A percentile compares a stretch with the other conserved stretches of the same genome.
Conservation (phyloP, 164 flowering plant genomes). For the Chimonanthus salicifolius region DNA sequence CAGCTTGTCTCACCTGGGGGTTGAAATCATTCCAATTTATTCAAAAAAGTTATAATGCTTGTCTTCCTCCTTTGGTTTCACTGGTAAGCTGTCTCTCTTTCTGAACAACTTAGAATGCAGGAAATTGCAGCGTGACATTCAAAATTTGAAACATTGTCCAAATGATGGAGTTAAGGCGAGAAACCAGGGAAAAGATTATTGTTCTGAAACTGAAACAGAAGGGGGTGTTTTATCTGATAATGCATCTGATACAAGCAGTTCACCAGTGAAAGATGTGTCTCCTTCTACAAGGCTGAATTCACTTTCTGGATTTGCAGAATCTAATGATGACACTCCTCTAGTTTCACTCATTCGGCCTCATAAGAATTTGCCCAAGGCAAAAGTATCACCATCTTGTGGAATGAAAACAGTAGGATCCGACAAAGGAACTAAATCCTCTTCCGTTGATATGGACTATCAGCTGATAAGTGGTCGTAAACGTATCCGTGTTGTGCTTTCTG, state of each 20-base stretch:
- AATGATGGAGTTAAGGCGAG: conserved; percentile 21
- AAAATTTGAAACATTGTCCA: conserved; percentile 40
- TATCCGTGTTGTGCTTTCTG: conserved; percentile 70
- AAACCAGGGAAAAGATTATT: conserved; percentile 31
- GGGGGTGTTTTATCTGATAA: conserved; percentile 32
- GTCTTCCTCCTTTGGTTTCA: not conserved
- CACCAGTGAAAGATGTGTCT: conserved; percentile 22
- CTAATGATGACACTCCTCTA: conserved; percentile 49
- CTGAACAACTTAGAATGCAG: conserved; percentile 26
- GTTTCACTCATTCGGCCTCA: conserved; percentile 33
- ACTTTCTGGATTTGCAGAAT: conserved; percentile 24
- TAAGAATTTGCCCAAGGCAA: conserved; percentile 25
- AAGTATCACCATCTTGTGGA: conserved; percentile 9
- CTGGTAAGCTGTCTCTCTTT: conserved; percentile 1
- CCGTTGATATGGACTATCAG: conserved; percentile 35
- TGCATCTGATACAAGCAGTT: conserved; percentile 29
- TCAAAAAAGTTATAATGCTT: not conserved
- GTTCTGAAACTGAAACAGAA: conserved; percentile 86
- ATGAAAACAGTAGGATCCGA: conserved; percentile 1
- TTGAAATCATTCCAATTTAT: not conserved
- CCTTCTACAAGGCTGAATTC: conserved; percentile 17
- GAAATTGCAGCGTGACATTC: conserved; percentile 55
- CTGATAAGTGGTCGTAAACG: conserved; percentile 65
- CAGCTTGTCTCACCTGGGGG: not conserved
- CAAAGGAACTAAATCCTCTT: conserved; percentile 17